These are phyloP conservation scores for Ophiobolus disseminans DNA, from an alignment of 2,329 filamentous ascomycete genomes.

Conservation along the genomic window DNA sequence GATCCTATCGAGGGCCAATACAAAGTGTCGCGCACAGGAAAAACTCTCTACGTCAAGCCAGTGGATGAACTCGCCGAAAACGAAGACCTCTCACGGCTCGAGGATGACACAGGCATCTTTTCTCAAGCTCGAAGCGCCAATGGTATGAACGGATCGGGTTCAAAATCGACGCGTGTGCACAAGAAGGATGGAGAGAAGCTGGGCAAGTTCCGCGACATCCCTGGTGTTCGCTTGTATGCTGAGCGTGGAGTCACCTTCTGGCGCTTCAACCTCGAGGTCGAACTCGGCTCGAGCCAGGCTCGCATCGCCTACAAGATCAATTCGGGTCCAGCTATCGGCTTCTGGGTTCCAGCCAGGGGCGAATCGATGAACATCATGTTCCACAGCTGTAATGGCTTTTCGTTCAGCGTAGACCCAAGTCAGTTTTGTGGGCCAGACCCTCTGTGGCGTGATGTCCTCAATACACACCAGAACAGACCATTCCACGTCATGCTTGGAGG, in stretches of 20 bases:
- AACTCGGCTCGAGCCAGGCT: constrained; percentile 78
- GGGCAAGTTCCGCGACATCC: constrained; percentile 82
- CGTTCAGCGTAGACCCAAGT: constrained; percentile 76
- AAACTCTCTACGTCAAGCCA: constrained; percentile 85
- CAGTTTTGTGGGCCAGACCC: constrained; percentile 91
- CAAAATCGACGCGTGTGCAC: constrained; percentile 57
- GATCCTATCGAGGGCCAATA: constrained; percentile 88
- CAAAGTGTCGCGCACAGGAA: constrained; percentile 83
- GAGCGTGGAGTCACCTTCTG: constrained; percentile 94
- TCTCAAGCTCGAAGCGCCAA: constrained; percentile 68
- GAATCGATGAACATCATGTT: constrained; percentile 99
- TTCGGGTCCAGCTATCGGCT: constrained; percentile 82
- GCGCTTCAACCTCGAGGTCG: constrained; percentile 94
- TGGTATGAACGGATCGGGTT: constrained; percentile 44
- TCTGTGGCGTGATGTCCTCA: constrained; percentile 94
- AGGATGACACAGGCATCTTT: constrained; percentile 83
- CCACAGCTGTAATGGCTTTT: constrained; percentile 97
- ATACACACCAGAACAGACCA: constrained; percentile 86
- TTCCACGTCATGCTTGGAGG: constrained; percentile 99
- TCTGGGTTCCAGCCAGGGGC: constrained; percentile 88
- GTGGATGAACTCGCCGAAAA: constrained; percentile 84
- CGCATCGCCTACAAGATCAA: constrained; percentile 97
- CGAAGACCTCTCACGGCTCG: constrained; percentile 77
- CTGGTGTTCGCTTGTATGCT: constrained; percentile 80
- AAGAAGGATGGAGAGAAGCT: constrained; percentile 78